Percentiles rank a stretch among this genome's conserved stretches.
Evolutionary conservation across 345 rosid genomes (phyloP).

Genomic region (Brassica nigra): DNA sequence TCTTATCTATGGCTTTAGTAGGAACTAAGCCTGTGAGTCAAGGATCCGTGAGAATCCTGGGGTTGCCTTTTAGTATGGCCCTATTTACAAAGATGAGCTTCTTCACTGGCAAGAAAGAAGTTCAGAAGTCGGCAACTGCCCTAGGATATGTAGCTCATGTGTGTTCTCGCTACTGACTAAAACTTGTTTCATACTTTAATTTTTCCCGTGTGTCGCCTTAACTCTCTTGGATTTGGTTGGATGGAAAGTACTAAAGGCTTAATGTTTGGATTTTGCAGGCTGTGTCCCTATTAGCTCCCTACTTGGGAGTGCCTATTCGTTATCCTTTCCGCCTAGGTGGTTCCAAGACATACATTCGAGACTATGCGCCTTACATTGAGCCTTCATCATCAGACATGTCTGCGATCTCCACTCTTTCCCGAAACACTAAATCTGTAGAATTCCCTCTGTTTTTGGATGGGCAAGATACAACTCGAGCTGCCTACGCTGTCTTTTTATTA

Average conservation of each 20-base stretch:
- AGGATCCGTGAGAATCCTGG: constrained; percentile 82
- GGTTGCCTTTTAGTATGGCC: constrained; percentile 81
- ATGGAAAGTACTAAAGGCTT: constrained; percentile 23
- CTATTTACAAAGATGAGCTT: constrained; percentile 91
- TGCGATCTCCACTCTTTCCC: constrained; percentile 38
- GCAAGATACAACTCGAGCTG: constrained; percentile 93
- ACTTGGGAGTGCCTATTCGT: constrained; percentile 78
- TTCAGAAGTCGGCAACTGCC: constrained; percentile 88
- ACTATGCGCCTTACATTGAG: constrained; percentile 73
- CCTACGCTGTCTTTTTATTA: constrained; percentile 91
- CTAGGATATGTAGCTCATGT: constrained; percentile 95
- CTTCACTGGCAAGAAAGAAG: constrained; percentile 92
- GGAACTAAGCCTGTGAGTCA: constrained; percentile 75
- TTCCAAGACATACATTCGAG: constrained; percentile 75
- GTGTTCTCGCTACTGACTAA: constrained; percentile 42
- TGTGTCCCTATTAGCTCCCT: constrained; percentile 67
- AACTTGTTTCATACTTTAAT: not conserved
- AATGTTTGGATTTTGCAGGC: constrained; percentile 53
- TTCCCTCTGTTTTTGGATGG: constrained; percentile 95
- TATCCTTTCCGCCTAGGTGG: constrained; percentile 80
- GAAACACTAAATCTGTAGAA: constrained; percentile 54
- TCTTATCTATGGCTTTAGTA: constrained; percentile 39
- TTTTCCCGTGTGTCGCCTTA: not conserved
- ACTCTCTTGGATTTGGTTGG: not conserved
- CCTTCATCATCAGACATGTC: constrained; percentile 56